phyloP scores from a whole-genome alignment of 108 stramenopile genomes.

The Ochromonas danica region DNA sequence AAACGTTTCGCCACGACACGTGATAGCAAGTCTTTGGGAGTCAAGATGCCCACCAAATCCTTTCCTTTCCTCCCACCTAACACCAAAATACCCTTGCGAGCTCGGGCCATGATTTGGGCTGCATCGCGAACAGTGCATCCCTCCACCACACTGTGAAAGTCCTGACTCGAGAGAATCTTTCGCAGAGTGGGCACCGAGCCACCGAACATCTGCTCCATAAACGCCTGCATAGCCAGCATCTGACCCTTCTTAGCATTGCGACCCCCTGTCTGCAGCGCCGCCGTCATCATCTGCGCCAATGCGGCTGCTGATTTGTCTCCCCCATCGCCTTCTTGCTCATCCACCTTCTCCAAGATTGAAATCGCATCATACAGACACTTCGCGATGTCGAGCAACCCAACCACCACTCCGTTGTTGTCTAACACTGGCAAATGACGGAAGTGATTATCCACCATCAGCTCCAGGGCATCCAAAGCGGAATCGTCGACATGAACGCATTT shows the following conservation, averaged over 20 bases:
- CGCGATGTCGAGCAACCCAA: conserved; percentile 85
- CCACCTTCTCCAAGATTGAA: conserved; percentile 71
- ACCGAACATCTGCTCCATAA: conserved; percentile 50
- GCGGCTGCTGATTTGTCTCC: conserved; percentile 67
- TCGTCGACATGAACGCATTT: conserved; percentile 45
- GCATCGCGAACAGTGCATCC: conserved; percentile 66
- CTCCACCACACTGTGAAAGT: conserved; percentile 67
- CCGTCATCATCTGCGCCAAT: conserved; percentile 44
- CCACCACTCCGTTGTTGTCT: conserved; percentile 71
- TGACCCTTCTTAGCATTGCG: background rate
- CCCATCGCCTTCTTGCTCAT: conserved; percentile 55
- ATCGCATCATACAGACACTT: conserved; percentile 92
- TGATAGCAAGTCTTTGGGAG: conserved; percentile 88
- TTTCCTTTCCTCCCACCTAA: conserved; percentile 64
- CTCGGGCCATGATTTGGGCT: conserved; percentile 72
- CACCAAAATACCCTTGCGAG: conserved; percentile 76
- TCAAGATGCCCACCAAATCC: conserved; percentile 78
- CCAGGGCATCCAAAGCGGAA: conserved; percentile 77
- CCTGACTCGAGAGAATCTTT: conserved; percentile 67
- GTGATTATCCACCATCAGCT: conserved; percentile 84
- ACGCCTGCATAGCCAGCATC: background rate
- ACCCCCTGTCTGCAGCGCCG: background rate
- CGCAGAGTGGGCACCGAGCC: conserved; percentile 41
- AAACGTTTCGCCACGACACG: conserved; percentile 78
- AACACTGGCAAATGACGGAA: conserved; percentile 80